Evolutionary conservation across 176 grass and related monocot genomes (phyloP).

Genomic region (Oryza glaberrima): DNA sequence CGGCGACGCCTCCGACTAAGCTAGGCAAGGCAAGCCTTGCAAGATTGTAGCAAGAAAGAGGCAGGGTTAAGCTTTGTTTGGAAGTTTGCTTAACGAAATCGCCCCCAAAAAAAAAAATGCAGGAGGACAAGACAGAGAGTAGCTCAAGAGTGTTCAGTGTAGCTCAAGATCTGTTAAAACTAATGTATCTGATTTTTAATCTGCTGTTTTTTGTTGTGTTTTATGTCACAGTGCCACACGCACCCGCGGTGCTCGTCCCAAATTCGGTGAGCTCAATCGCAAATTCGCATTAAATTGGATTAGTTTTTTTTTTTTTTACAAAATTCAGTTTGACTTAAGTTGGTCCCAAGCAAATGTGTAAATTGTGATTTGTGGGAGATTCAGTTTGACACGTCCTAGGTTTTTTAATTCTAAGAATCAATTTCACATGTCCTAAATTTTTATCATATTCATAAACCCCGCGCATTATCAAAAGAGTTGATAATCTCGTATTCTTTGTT

Average conservation of each 20-base stretch:
- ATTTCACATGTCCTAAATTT: not conserved
- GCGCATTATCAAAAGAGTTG: no score
- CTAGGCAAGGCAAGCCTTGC: not conserved
- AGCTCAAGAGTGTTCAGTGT: not conserved
- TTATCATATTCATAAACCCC: not conserved
- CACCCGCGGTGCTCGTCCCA: not conserved
- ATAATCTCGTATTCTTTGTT: no score
- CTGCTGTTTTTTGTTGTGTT: not conserved
- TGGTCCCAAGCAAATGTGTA: no score
- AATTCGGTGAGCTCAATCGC: not conserved
- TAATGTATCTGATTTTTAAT: not conserved
- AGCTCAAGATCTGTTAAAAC: not conserved
- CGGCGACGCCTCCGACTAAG: not conserved
- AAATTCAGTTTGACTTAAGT: no score
- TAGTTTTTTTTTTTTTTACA: no score
- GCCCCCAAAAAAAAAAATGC: not conserved
- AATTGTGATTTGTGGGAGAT: no score
- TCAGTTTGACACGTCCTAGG: no score
- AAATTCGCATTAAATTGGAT: no score
- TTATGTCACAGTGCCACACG: not conserved
- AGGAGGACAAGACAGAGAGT: not conserved
- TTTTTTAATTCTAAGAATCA: not conserved
- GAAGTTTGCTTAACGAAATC: conserved; percentile 1
- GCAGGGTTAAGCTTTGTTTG: conserved; percentile 2
- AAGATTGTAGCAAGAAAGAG: not conserved